phyloP scores from a whole-genome alignment of 495 filamentous ascomycete genomes.

The Aspergillus avenaceus region DNA sequence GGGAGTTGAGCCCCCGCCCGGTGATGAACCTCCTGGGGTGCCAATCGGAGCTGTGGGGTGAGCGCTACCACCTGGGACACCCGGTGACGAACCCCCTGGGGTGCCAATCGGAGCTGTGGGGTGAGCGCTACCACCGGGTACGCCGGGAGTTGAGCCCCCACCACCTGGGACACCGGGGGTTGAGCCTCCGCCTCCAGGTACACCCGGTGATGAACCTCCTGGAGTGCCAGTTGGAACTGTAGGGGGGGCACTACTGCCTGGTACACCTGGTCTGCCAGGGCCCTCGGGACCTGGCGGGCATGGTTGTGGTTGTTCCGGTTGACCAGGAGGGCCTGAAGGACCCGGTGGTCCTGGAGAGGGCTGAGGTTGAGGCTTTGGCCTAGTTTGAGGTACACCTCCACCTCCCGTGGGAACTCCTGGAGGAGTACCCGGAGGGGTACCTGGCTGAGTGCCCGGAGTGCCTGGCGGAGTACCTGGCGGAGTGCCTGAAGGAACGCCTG shows the following conservation, averaged over 20 bases:
- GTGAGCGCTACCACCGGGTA: neutral
- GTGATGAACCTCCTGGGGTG: constrained; percentile 1
- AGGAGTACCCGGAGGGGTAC: neutral
- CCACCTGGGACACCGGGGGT: neutral
- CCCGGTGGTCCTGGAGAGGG: neutral
- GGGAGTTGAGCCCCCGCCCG: constrained; percentile 4
- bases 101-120: neutral
- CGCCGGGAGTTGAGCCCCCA: neutral
- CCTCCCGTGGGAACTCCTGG: neutral
- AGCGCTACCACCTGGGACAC: no score
- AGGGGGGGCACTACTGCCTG: no score
- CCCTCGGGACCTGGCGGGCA: no score
- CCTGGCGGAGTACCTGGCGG: no score
- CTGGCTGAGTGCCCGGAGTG: no score
- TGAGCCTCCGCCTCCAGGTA: neutral
- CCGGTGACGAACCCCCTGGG: neutral
- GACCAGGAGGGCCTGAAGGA: no score
- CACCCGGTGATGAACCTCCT: no score
- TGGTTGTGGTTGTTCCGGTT: no score
- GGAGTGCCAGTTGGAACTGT: no score
- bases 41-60: no score
- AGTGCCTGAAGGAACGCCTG: no score
- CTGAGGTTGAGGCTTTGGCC: neutral
- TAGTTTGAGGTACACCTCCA: neutral
- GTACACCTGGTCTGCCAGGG: no score